phyloP scores from a whole-genome alignment of 2,329 filamentous ascomycete species.

The Aschersonia sp. region DNA sequence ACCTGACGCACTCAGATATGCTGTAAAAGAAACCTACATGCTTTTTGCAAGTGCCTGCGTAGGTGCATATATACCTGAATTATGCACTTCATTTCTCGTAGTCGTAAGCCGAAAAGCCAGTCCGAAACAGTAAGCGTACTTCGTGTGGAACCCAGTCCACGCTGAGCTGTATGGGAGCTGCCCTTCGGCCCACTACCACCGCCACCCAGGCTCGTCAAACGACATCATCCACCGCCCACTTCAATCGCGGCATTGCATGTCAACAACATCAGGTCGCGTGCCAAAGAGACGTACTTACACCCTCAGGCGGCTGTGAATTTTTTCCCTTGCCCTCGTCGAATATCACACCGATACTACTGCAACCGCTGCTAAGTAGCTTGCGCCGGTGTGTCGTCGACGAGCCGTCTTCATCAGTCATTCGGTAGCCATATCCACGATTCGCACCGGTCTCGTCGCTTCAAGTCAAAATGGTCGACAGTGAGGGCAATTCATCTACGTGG shows the following conservation, averaged over 20 bases:
- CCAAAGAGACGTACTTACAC: slow-evolving; percentile 4
- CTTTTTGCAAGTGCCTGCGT: too few species aligned
- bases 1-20: too few species aligned
- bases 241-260: slow-evolving; percentile 8
- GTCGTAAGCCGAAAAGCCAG: background rate
- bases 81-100: too few species aligned
- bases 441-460: slow-evolving; percentile 8
- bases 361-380: background rate
- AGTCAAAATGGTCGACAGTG: slow-evolving; percentile 87
- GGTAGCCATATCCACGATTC: background rate
- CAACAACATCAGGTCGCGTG: slow-evolving; percentile 6
- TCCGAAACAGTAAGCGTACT: background rate
- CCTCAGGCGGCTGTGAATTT: slow-evolving; percentile 1
- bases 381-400: background rate
- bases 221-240: slow-evolving; percentile 12
- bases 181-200: slow-evolving; percentile 8
- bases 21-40: too few species aligned
- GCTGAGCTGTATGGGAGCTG: slow-evolving; percentile 4
- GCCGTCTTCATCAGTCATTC: background rate
- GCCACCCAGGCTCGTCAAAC: slow-evolving; percentile 9
- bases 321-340: slow-evolving; percentile 1
- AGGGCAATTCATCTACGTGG: slow-evolving; percentile 91
- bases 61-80: too few species aligned
- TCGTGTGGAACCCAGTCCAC: background rate
- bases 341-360: background rate